Evolutionary conservation across 805 yeast genomes (phyloP), one percentile per base, ranked within the genome.

Genomic region (Wickerhamomyces ciferrii): DNA sequence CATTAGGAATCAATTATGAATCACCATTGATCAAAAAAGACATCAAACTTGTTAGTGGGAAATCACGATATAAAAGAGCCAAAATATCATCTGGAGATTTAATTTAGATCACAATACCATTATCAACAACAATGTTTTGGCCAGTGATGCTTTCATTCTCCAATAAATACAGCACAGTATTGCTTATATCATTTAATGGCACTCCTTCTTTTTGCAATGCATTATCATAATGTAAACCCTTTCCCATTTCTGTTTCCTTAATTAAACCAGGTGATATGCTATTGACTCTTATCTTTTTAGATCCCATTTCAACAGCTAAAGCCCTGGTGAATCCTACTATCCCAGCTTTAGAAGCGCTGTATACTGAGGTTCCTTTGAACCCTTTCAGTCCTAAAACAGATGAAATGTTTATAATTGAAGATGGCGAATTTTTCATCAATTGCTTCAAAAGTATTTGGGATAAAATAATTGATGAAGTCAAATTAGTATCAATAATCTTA

Each of bases 311-410:
- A 1, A 61, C 53, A 0, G 91, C 84, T 31, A 86, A 59, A 0
- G 83, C 61, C 40, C 69, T 63, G 0, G 89, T 76, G 53, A 87
- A 79, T 3, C 84, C 84, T 42, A 76, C 64, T 3, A 88, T 56
- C 0, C 89, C 96, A 0, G 84, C 81, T 58, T 88, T 88, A 44
- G 84, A 69, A 0, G 90, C 86, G 0, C 84, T 67, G 54, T 88
- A 88, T 0, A 82, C 82, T 0, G 79, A 51, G 0, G 89, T 74
- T 1, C 95, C 95, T 3, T 75, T 72, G 5, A 53, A 43, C 1
- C 72, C 75, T 0, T 71, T 66, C 3, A 67, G 40, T 0, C 84
- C 79, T 20, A 88, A 65, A 8, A 84, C 72, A 0, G 95, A 86
- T 2, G 92, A 77, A 1, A 88, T 63, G 56, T 84, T 87, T 29